phyloP scores from a whole-genome alignment of 768 basidiomycete genomes.

The Zangia roseola region DNA sequence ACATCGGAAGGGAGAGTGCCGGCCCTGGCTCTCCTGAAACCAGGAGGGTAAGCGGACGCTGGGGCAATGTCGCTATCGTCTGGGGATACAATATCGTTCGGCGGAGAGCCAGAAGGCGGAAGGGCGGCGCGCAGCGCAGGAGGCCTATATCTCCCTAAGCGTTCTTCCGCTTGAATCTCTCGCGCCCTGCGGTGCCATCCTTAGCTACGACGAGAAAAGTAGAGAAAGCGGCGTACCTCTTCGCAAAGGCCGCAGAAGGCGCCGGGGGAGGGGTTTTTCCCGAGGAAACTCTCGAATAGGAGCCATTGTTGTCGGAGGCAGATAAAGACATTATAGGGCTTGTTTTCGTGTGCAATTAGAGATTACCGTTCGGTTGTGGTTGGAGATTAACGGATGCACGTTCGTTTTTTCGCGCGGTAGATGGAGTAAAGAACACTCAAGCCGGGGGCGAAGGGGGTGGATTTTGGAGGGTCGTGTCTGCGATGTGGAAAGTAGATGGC shows the following conservation, averaged over 20 bases:
- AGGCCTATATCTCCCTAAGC: conserved; percentile 71
- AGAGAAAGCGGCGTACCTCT: conserved; percentile 54
- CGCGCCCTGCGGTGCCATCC: conserved; percentile 55
- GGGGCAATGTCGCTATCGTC: conserved; percentile 59
- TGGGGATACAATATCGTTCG: conserved; percentile 61
- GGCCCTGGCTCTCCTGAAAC: conserved; percentile 93
- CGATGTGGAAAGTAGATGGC: conserved; percentile 22
- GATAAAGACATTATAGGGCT: conserved; percentile 89
- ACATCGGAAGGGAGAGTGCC: conserved; percentile 97
- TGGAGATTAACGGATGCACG: conserved; percentile 34
- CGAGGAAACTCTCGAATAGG: conserved; percentile 79
- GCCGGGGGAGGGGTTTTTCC: conserved; percentile 91
- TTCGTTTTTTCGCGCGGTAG: conserved; percentile 32
- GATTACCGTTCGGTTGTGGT: conserved; percentile 57
- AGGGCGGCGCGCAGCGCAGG: conserved; percentile 70
- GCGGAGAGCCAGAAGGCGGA: conserved; percentile 68
- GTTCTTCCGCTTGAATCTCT: conserved; percentile 80
- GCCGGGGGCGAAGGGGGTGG: conserved; percentile 17
- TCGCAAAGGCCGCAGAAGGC: conserved; percentile 85
- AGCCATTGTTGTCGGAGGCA: conserved; percentile 75
- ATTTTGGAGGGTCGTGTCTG: conserved; percentile 28
- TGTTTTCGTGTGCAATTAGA: conserved; percentile 64
- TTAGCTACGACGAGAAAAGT: conserved; percentile 18
- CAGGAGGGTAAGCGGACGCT: conserved; percentile 76
- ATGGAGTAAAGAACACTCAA: conserved; percentile 24